phyloP scores from a whole-genome alignment of 163 green algal genomes.

The Coccomyxa subellipsoidea region DNA sequence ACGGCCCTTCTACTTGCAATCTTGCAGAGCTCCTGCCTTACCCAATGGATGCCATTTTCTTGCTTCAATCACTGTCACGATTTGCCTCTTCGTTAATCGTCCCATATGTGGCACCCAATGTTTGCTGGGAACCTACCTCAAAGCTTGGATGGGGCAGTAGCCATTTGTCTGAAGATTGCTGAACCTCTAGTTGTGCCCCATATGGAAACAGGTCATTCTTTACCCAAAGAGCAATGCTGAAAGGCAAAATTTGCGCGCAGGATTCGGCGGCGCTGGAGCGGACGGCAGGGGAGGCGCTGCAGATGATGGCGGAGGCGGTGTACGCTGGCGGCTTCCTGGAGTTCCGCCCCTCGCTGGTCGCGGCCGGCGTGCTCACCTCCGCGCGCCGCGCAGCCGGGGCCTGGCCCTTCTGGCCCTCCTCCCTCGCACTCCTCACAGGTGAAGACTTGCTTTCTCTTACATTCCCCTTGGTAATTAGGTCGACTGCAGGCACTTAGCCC shows the following conservation, averaged over 20 bases:
- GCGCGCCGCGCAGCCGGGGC: slow-evolving; percentile 22
- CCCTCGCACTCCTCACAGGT: slow-evolving; percentile 50
- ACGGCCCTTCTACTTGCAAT: neutral
- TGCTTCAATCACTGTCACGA: no score
- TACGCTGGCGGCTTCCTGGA: slow-evolving; percentile 16
- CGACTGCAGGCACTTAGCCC: no score
- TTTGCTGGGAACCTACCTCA: no score
- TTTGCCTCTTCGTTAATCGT: no score
- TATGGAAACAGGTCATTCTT: no score
- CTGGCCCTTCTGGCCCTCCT: slow-evolving; percentile 57
- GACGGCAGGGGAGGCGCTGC: slow-evolving; percentile 26
- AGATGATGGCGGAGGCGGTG: slow-evolving; percentile 19
- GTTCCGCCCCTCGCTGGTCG: slow-evolving; percentile 30
- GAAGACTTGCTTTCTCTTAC: neutral
- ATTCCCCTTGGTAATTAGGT: neutral
- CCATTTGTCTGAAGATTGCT: no score
- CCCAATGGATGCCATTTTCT: no score
- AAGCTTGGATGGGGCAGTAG: no score
- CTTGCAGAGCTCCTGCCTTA: no score
- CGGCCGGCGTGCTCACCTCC: slow-evolving; percentile 33
- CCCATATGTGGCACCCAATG: no score
- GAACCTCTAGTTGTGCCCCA: no score
- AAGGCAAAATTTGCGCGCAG: neutral
- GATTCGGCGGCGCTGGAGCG: neutral
- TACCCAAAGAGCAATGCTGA: no score